A percentile compares a stretch with the other conserved stretches of the same genome.
phyloP scores from a whole-genome alignment of 2,329 filamentous ascomycete genomes.

The Cercospora janseana region DNA sequence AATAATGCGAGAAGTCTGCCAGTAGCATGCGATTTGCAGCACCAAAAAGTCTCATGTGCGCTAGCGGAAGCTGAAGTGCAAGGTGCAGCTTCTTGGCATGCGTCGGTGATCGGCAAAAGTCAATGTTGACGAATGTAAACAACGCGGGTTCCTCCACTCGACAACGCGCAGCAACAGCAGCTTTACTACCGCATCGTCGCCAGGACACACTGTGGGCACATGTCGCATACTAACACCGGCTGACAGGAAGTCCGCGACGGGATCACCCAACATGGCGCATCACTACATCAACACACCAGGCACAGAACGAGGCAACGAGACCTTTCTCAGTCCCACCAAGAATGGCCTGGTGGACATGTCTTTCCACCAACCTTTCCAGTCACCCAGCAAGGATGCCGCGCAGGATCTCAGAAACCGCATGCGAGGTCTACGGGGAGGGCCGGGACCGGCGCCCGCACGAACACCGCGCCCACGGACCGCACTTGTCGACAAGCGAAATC shows the following conservation, averaged over 20 bases:
- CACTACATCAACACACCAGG: slow-evolving; percentile 75
- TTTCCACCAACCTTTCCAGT: slow-evolving; percentile 82
- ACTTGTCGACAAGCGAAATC: slow-evolving; percentile 66
- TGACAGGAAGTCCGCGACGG: neutral
- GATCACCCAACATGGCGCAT: slow-evolving; percentile 42
- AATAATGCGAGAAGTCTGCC: neutral
- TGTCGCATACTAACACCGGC: slow-evolving; percentile 1
- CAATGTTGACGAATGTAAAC: slow-evolving; percentile 10
- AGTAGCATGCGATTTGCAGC: too few species aligned
- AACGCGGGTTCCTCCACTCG: neutral
- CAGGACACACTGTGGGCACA: neutral
- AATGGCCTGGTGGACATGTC: slow-evolving; percentile 71
- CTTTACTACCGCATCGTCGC: neutral
- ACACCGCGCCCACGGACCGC: slow-evolving; percentile 74
- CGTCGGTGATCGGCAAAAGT: neutral
- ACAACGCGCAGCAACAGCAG: slow-evolving; percentile 1
- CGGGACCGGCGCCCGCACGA: slow-evolving; percentile 25
- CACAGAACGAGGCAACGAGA: slow-evolving; percentile 80
- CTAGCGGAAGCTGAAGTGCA: neutral
- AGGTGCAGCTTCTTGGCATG: slow-evolving; percentile 3
- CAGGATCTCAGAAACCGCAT: slow-evolving; percentile 71
- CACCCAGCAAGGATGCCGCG: slow-evolving; percentile 67
- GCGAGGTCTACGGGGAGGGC: slow-evolving; percentile 60
- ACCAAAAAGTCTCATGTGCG: too few species aligned
- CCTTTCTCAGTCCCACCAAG: slow-evolving; percentile 59